phyloP scores from a whole-genome alignment of 257 asterid genomes.

The Capsicum baccatum region DNA sequence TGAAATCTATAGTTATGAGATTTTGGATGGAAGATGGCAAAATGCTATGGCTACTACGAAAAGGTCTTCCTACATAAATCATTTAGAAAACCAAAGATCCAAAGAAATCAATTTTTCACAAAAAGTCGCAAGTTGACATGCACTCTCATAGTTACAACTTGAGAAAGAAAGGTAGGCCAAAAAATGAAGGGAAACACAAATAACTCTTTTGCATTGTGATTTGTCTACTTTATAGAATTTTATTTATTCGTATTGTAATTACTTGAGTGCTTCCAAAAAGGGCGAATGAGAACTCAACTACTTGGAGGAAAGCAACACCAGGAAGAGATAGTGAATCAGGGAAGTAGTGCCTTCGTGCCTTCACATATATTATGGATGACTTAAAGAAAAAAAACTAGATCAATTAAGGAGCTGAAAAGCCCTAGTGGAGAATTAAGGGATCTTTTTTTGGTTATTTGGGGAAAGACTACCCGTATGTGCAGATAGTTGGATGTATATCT shows the following conservation, averaged over 20 bases:
- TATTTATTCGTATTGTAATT: neutral
- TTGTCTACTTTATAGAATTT: neutral
- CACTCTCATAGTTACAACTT: neutral
- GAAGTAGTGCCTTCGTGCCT: neutral
- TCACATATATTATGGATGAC: neutral
- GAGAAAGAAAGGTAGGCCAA: neutral
- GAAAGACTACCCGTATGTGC: neutral
- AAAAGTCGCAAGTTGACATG: neutral
- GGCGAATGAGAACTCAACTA: neutral
- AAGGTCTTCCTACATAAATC: neutral
- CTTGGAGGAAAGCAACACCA: neutral
- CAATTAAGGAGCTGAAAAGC: neutral
- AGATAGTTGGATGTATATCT: neutral
- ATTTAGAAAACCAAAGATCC: neutral
- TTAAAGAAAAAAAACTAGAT: neutral
- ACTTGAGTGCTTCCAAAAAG: neutral
- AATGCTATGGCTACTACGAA: neutral
- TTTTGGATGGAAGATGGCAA: neutral
- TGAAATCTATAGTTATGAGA: neutral
- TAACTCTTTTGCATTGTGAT: neutral
- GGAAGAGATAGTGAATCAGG: neutral
- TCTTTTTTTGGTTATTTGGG: neutral
- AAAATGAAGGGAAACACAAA: neutral
- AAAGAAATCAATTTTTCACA: neutral
- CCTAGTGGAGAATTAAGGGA: neutral